These are phyloP conservation scores for Acer campestre DNA, from an alignment of 345 rosid species.

Conservation along the genomic window DNA sequence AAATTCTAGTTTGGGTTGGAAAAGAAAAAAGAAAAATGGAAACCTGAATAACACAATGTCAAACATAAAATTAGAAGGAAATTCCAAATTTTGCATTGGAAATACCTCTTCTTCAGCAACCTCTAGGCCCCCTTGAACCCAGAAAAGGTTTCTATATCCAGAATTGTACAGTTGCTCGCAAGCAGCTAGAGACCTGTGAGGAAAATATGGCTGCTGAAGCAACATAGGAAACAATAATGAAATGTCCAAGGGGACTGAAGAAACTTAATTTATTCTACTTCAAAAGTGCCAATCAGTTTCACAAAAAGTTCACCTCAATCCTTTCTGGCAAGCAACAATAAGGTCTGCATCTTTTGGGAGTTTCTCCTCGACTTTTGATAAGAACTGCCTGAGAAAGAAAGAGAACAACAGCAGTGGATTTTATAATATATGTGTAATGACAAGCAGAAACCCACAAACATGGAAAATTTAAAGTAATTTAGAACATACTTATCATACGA, in stretches of 20 bases:
- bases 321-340: conserved; percentile 93
- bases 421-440: background rate
- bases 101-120: conserved; percentile 86
- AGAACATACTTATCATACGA: conserved; percentile 62
- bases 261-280: background rate
- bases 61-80: conserved; percentile 22
- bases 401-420: conserved; percentile 19
- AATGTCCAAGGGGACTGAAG: background rate
- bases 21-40: background rate
- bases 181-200: conserved; percentile 85
- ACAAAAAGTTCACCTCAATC: conserved; percentile 63
- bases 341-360: conserved; percentile 80
- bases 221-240: background rate
- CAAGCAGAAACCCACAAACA: conserved; percentile 11
- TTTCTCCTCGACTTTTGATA: conserved; percentile 70
- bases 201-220: conserved; percentile 17
- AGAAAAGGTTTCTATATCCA: conserved; percentile 82
- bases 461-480: conserved; percentile 3
- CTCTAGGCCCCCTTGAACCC: conserved; percentile 94
- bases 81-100: conserved; percentile 15
- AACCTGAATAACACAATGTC: conserved; percentile 5
- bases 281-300: conserved; percentile 7
- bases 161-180: conserved; percentile 72
- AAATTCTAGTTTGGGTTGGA: conserved; percentile 8
- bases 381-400: conserved; percentile 54